Base-by-base conservation (phyloP, 2,329 filamentous ascomycete genomes). In the Ascochyta koolunga region DNA sequence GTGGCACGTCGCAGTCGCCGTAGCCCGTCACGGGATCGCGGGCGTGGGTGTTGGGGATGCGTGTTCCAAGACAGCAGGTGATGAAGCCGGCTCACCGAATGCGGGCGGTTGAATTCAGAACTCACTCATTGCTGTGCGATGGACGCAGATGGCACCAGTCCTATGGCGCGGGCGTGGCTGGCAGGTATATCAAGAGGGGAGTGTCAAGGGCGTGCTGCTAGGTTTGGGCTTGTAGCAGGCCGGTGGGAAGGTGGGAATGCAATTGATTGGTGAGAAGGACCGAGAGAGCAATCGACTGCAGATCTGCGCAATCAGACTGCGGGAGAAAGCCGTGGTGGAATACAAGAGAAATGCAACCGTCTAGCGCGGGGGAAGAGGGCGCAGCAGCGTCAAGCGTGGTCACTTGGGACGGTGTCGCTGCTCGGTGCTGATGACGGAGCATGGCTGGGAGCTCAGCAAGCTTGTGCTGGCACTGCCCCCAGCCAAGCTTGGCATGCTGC, bases 121-220 rank as follows among this genome's bases (percentile, higher is more conserved):
- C 52, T 56, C 43, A 56, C 52, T 56, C 52, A 56, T 56, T 50
- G 52, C 52, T 45, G 19, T 50, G 52, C 47, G 47, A 31, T 22
- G n/a, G 38, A 36, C 52, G 42, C 46, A 44, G 33, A 47, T 27
- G 22, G 13, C 39, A 42, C 11, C 16, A 33, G 27, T 18, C 4
- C 16, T 25, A 25, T 15, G 32, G 29, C 6, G 24, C 35, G 35
- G 36, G 45, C 25, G 37, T 29, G 24, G 40, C 37, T 47, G 43
- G 42, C 37, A 38, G 32, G 47, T 56, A 56, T 50, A 50, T 43
- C n/a, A n/a, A n/a, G n/a, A n/a, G n/a, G 38, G 39, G n/a, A 45
- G 51, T 49, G 46, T 55, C 52, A 55, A 46, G 50, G 41, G 46
- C 42, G 52, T 33, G 42, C 38, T 46, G 42, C 47, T 46, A 47